Percentiles rank a stretch among this genome's conserved stretches.
These are phyloP conservation scores for Hypoxylon fragiforme DNA, from an alignment of 495 filamentous ascomycete genomes.

Conservation along the genomic window DNA sequence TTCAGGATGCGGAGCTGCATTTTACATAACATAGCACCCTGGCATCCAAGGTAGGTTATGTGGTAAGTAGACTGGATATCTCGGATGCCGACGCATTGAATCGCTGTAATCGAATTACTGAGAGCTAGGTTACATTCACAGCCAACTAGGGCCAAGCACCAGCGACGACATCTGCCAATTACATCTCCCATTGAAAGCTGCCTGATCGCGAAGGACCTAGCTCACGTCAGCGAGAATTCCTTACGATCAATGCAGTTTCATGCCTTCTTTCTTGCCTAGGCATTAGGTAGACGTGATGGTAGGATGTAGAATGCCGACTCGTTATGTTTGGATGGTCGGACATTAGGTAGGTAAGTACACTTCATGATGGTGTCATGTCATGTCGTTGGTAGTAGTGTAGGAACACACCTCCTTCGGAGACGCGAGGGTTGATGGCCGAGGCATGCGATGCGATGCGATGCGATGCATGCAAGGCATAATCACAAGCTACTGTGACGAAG, in stretches of 20 bases:
- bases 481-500: too few species aligned
- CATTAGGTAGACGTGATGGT: background rate
- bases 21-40: too few species aligned
- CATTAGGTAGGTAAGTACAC: constrained; percentile 3
- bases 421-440: background rate
- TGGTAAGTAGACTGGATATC: background rate
- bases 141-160: background rate
- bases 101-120: background rate
- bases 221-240: constrained; percentile 22
- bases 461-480: too few species aligned
- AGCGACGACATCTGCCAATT: background rate
- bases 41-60: too few species aligned
- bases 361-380: background rate
- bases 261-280: too few species aligned
- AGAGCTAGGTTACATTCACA: constrained; percentile 4
- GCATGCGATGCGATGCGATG: background rate
- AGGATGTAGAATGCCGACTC: background rate
- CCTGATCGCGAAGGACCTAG: too few species aligned
- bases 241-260: too few species aligned
- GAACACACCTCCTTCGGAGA: constrained; percentile 1
- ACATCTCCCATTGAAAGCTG: constrained; percentile 6
- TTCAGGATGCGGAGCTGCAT: constrained; percentile 8
- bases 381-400: too few species aligned
- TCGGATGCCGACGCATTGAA: constrained; percentile 6
- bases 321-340: constrained; percentile 4